These are phyloP conservation scores for Stephanodiscus minutulus DNA, from an alignment of 108 stramenopile species.

Conservation along the genomic window DNA sequence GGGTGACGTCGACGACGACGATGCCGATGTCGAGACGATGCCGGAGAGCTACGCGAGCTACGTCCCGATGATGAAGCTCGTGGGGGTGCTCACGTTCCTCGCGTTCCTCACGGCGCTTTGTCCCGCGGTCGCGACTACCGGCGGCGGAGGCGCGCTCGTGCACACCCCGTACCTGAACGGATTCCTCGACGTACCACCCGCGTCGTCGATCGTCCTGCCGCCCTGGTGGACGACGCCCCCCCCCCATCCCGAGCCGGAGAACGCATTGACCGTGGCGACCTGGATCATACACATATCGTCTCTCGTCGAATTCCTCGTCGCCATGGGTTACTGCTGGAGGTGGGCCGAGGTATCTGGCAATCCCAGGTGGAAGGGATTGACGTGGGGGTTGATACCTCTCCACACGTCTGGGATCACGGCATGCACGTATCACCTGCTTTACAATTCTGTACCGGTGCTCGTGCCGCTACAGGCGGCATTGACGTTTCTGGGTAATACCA, in stretches of 20 bases:
- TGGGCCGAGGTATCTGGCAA: constrained; percentile 74
- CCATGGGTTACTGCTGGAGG: constrained; percentile 89
- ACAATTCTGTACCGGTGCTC: constrained; percentile 82
- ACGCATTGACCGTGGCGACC: constrained; percentile 63
- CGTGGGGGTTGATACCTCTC: constrained; percentile 90
- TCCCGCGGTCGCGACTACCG: constrained; percentile 47
- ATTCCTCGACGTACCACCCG: constrained; percentile 75
- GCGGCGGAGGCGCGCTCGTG: constrained; percentile 47
- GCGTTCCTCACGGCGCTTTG: constrained; percentile 65
- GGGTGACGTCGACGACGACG: background rate
- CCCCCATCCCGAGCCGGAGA: constrained; percentile 62
- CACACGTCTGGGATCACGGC: constrained; percentile 91
- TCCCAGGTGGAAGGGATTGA: constrained; percentile 87
- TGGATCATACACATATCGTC: constrained; percentile 93
- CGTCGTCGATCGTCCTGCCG: too few relatives aligned
- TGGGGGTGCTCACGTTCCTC: constrained; percentile 55
- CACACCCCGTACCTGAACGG: constrained; percentile 78
- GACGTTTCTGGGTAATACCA: constrained; percentile 83
- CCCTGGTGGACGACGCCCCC: too few relatives aligned
- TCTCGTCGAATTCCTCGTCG: constrained; percentile 87
- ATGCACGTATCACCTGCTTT: constrained; percentile 93
- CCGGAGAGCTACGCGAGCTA: constrained; percentile 63
- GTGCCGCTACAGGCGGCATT: constrained; percentile 87
- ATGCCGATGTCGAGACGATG: too few relatives aligned
- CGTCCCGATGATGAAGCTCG: constrained; percentile 71